Percentiles rank a stretch among this genome's conserved stretches.
Conservation (phyloP, 768 basidiomycete genomes). For the Epithele typhae region DNA sequence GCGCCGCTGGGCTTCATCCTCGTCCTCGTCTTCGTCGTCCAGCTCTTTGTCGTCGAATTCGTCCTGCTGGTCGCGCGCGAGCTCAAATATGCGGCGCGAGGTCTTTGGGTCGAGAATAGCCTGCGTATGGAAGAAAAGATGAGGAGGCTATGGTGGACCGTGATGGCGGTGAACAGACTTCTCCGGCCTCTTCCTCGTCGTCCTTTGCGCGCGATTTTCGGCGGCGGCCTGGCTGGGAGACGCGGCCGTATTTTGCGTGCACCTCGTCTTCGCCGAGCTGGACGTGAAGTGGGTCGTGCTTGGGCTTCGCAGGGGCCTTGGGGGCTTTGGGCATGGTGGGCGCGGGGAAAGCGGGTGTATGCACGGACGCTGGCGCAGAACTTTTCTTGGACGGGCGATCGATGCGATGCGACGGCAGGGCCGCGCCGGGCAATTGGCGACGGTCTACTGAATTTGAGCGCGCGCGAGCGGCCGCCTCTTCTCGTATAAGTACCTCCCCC, state of each 20-base stretch:
- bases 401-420: slow-evolving; percentile 6
- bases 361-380: background rate
- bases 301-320: slow-evolving; percentile 48
- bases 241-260: slow-evolving; percentile 71
- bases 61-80: slow-evolving; percentile 91
- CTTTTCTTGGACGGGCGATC: slow-evolving; percentile 2
- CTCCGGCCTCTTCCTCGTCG: slow-evolving; percentile 59
- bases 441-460: no score
- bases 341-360: slow-evolving; percentile 6
- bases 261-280: slow-evolving; percentile 80
- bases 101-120: slow-evolving; percentile 73
- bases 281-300: slow-evolving; percentile 85
- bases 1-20: slow-evolving; percentile 15
- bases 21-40: slow-evolving; percentile 44
- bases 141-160: background rate
- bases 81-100: slow-evolving; percentile 83
- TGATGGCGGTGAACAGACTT: slow-evolving; percentile 26
- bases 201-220: slow-evolving; percentile 50
- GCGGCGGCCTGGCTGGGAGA: slow-evolving; percentile 73
- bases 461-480: background rate
- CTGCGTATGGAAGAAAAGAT: slow-evolving; percentile 34
- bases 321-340: slow-evolving; percentile 58
- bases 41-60: slow-evolving; percentile 69
- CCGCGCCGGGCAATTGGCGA: no score
- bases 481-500: background rate